These are phyloP conservation scores for Fragaria nilgerrensis DNA, from an alignment of 306 rosid species.

Conservation along the genomic window DNA sequence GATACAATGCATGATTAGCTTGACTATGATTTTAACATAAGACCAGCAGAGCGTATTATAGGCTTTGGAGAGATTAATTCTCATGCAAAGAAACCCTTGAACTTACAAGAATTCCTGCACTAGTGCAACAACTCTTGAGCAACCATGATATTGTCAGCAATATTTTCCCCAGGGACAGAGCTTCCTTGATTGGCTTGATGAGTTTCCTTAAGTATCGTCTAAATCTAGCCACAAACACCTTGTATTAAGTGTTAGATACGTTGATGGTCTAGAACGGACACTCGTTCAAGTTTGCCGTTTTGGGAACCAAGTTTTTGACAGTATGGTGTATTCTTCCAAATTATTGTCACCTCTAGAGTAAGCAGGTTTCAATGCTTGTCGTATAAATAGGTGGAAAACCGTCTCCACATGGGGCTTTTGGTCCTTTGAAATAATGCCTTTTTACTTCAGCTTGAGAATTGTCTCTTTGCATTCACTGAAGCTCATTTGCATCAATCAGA, in stretches of 20 bases:
- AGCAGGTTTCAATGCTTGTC: background rate
- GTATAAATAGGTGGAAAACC: background rate
- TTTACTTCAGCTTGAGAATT: background rate
- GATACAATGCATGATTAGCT: background rate
- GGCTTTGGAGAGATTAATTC: background rate
- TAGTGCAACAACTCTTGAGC: background rate
- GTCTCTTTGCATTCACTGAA: background rate
- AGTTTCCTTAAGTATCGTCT: background rate
- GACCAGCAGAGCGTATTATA: background rate
- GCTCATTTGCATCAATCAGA: background rate
- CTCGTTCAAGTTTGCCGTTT: background rate
- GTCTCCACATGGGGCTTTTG: background rate
- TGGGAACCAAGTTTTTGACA: background rate
- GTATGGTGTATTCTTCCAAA: background rate
- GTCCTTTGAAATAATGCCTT: background rate
- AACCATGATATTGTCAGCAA: constrained; percentile 2
- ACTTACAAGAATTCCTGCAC: background rate
- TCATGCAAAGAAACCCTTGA: background rate
- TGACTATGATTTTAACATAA: background rate
- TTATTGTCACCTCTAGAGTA: background rate
- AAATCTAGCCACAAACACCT: background rate
- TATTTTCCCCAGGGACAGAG: background rate
- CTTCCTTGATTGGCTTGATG: background rate
- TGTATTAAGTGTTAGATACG: background rate
- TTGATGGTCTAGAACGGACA: background rate